phyloP scores from a whole-genome alignment of 495 filamentous ascomycete species.

The Pyrenula massariospora region DNA sequence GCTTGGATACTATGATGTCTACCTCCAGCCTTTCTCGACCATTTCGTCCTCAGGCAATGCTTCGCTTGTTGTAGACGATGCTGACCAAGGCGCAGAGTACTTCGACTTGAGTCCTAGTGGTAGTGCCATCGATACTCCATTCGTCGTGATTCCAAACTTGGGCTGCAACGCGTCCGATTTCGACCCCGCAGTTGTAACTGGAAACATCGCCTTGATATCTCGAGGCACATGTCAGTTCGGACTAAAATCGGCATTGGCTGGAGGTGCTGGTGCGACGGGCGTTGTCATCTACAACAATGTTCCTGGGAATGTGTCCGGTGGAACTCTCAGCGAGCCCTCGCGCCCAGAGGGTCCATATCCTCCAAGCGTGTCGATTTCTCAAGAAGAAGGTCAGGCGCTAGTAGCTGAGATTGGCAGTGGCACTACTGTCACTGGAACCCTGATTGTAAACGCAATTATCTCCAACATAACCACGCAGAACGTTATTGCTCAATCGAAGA shows the following conservation, averaged over 20 bases:
- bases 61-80: constrained; percentile 31
- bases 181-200: constrained; percentile 17
- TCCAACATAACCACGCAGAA: constrained; percentile 46
- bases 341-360: constrained; percentile 34
- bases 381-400: constrained; percentile 37
- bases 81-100: constrained; percentile 22
- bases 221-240: constrained; percentile 51
- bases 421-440: constrained; percentile 12
- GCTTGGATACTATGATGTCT: constrained; percentile 13
- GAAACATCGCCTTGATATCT: constrained; percentile 42
- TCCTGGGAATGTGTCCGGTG: constrained; percentile 33
- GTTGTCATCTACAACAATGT: constrained; percentile 53
- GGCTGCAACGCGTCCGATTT: constrained; percentile 45
- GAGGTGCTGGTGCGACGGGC: constrained; percentile 46
- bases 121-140: neutral
- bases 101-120: constrained; percentile 27
- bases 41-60: constrained; percentile 15
- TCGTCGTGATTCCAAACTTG: constrained; percentile 35
- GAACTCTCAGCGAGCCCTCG: constrained; percentile 42
- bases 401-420: constrained; percentile 25
- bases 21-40: constrained; percentile 10
- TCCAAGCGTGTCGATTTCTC: constrained; percentile 40
- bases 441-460: constrained; percentile 23
- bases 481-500: constrained; percentile 56
- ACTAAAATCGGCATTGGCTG: constrained; percentile 42